Base-by-base conservation (phyloP, 2,329 filamentous ascomycete genomes). In the Seiridium cupressi region DNA sequence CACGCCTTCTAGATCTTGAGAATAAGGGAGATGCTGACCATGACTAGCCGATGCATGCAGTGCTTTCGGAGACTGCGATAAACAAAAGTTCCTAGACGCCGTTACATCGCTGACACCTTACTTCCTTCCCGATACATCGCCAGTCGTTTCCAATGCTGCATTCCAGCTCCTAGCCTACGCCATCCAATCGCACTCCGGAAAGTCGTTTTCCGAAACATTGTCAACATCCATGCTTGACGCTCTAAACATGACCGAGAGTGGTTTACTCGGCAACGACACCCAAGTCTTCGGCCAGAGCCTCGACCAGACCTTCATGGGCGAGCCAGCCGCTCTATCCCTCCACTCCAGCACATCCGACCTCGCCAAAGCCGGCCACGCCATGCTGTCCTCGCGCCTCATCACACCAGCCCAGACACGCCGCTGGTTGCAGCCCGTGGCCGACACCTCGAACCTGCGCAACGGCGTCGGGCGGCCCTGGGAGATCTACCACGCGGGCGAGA, bases 371-470 rank as follows among this genome's bases (percentile, higher is more conserved):
- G 68, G 68, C 44, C 32, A 60, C 53, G 59, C 63, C 32, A 69
- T 70, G 47, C 60, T 70, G 3, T 63, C 61, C 3, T 71, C 71
- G 0, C 55, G 48, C 0, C 64, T 74, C 0, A 49, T 72, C 7
- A 44, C 64, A 0, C 49, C 65, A 1, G 60, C 63, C 0, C 34
- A 64, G 2, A 74, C 68, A 0, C 71, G 72, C 31, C 70, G 72
- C 40, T 74, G 72, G 72, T 66, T 74, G 0, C 69, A 66, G 9
- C 63, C 69, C 2, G 59, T 65, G 11, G 60, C 56, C 32, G 69
- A 72, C 32, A 73, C 72, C 3, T 74, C 72, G 1, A 74, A 74
- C 58, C 60, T 74, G 1, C 72, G 72, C 32, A 74, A 74, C 44
- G 70, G 69, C 2, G 72, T 72, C 4, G 72, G 72, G 1, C 62